Percentiles rank a stretch among this genome's conserved stretches.
Conservation (phyloP, 495 filamentous ascomycete species). For the Daldinia bambusicola region DNA sequence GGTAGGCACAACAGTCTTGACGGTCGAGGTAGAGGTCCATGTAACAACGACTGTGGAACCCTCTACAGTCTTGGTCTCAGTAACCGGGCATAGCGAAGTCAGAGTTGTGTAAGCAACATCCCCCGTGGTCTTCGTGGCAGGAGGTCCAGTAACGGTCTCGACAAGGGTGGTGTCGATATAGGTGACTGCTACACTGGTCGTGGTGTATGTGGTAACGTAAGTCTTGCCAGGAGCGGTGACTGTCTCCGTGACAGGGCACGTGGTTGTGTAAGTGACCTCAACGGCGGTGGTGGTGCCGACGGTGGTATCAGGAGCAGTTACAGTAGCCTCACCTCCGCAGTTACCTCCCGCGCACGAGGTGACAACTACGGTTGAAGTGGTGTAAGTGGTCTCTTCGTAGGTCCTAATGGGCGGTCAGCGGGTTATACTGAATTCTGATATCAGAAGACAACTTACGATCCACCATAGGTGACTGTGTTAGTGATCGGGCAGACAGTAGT, state of each 20-base stretch:
- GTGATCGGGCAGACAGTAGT: constrained; percentile 51
- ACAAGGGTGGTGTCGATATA: constrained; percentile 45
- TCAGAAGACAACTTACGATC: constrained; percentile 39
- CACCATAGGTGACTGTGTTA: constrained; percentile 44
- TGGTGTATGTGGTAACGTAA: constrained; percentile 59
- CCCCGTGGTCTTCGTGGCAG: constrained; percentile 41
- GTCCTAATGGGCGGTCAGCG: constrained; percentile 35
- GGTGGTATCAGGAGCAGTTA: constrained; percentile 45
- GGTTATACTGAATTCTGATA: neutral
- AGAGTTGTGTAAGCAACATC: constrained; percentile 52
- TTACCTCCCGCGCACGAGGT: constrained; percentile 45
- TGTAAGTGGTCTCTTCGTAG: constrained; percentile 45
- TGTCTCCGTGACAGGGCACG: constrained; percentile 57
- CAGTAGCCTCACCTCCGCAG: constrained; percentile 45
- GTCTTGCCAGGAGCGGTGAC: constrained; percentile 51
- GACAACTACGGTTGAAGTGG: constrained; percentile 51
- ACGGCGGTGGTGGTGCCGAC: constrained; percentile 53
- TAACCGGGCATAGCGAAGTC: constrained; percentile 55
- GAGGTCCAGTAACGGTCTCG: constrained; percentile 44
- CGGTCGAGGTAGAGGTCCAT: constrained; percentile 56
- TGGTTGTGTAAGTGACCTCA: constrained; percentile 54
- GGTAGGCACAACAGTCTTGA: constrained; percentile 42
- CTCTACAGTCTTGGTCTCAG: constrained; percentile 56
- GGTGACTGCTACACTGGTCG: constrained; percentile 51
- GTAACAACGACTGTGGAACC: constrained; percentile 55